A percentile compares a stretch with the other conserved stretches of the same genome.
Evolutionary conservation across 2,329 filamentous ascomycete species (phyloP).

Genomic region (Colletotrichum camelliae): DNA sequence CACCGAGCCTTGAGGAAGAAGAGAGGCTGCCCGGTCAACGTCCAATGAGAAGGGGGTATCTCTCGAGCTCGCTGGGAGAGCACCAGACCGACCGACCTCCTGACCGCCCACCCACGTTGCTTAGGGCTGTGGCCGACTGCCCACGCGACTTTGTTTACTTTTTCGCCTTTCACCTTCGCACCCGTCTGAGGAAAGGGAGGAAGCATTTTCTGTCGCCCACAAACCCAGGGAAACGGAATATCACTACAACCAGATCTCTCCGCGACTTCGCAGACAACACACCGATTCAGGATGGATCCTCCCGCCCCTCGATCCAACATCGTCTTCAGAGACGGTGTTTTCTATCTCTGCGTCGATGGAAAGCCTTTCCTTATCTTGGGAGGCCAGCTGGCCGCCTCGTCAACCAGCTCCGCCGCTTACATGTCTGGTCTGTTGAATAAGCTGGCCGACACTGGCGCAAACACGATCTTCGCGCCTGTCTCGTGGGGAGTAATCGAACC

Average conservation of each 20-base stretch:
- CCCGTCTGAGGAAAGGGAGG: neutral
- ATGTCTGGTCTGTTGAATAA: conserved; percentile 29
- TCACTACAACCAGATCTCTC: no score
- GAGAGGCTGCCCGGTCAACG: neutral
- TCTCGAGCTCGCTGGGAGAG: neutral
- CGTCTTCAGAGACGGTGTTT: neutral
- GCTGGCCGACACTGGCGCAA: conserved; percentile 29
- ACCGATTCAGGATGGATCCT: no score
- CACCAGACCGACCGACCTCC: neutral
- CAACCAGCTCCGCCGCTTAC: conserved; percentile 16
- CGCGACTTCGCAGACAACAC: no score
- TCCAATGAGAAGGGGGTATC: neutral
- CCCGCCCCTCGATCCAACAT: neutral
- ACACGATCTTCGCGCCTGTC: conserved; percentile 34
- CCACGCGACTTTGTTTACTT: neutral
- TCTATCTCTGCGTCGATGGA: conserved; percentile 35
- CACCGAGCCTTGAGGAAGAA: neutral
- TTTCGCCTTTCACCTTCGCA: neutral
- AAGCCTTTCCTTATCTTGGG: conserved; percentile 35
- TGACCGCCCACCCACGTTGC: neutral
- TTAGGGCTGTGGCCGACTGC: neutral
- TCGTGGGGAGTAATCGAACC: no score
- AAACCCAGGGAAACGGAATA: neutral
- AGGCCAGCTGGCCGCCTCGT: conserved; percentile 35
- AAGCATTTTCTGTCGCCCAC: neutral